A percentile compares a stretch with the other conserved stretches of the same genome.
Conservation (phyloP, 2,329 filamentous ascomycete species). For the Monosporascus sp. region DNA sequence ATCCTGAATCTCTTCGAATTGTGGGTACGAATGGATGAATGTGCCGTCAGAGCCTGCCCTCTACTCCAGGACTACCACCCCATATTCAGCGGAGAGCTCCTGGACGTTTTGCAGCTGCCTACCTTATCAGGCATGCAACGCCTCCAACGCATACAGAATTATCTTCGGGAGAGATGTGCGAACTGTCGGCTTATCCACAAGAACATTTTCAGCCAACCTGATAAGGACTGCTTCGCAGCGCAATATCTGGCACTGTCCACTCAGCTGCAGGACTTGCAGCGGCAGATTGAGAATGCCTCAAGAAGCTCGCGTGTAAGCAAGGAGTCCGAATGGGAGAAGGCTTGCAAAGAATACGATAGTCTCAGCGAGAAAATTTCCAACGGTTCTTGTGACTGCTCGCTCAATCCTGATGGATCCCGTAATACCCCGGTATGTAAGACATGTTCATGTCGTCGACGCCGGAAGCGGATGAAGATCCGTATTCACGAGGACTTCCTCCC, state of each 20-base stretch:
- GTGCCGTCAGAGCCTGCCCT: slow-evolving; percentile 35
- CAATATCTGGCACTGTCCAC: slow-evolving; percentile 35
- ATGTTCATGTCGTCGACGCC: slow-evolving; percentile 31
- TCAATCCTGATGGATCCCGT: slow-evolving; percentile 19
- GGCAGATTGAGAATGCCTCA: slow-evolving; percentile 10
- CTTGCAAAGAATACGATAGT: slow-evolving; percentile 19
- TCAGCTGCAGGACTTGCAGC: slow-evolving; percentile 12
- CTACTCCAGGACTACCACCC: slow-evolving; percentile 48
- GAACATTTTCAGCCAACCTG: slow-evolving; percentile 18
- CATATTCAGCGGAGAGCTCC: slow-evolving; percentile 38
- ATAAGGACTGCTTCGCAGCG: slow-evolving; percentile 43
- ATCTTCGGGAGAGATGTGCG: slow-evolving; percentile 36
- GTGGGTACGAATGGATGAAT: slow-evolving; percentile 52
- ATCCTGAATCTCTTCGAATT: slow-evolving; percentile 51
- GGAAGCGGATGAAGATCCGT: slow-evolving; percentile 35
- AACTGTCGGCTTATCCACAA: slow-evolving; percentile 25
- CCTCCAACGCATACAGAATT: slow-evolving; percentile 41
- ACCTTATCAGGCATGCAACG: slow-evolving; percentile 41
- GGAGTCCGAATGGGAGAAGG: slow-evolving; percentile 5
- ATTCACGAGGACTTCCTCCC: slow-evolving; percentile 48
- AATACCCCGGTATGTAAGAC: slow-evolving; percentile 35
- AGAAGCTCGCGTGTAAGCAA: slow-evolving; percentile 9
- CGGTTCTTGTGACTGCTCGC: slow-evolving; percentile 26
- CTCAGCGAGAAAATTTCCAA: slow-evolving; percentile 28
- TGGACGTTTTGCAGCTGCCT: slow-evolving; percentile 52